phyloP scores from a whole-genome alignment of 2,329 filamentous ascomycete genomes.

The Nigrospora osmanthi region DNA sequence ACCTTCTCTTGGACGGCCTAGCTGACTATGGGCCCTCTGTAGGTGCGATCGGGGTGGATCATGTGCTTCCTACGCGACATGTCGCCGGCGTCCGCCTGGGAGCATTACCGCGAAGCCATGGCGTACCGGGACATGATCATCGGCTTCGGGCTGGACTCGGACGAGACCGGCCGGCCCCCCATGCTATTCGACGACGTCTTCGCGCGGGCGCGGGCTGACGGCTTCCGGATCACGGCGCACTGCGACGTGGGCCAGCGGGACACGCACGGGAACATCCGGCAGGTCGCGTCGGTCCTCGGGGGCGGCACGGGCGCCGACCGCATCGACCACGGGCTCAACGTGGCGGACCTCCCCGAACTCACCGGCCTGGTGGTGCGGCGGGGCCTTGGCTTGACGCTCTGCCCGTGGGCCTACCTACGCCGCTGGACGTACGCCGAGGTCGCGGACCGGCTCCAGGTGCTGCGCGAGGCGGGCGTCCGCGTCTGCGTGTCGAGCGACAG shows the following conservation, averaged over 20 bases:
- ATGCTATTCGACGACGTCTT: conserved; percentile 5
- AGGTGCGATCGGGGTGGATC: background rate
- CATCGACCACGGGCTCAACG: conserved; percentile 34
- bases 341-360: conserved; percentile 22
- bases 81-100: background rate
- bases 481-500: conserved; percentile 59
- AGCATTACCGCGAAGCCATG: background rate
- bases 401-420: conserved; percentile 16
- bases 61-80: conserved; percentile 4
- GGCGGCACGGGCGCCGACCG: conserved; percentile 17
- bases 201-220: conserved; percentile 1
- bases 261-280: conserved; percentile 4
- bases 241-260: conserved; percentile 6
- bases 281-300: conserved; percentile 1
- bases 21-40: background rate
- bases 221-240: conserved; percentile 7
- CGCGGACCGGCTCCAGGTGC: background rate
- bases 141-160: conserved; percentile 4
- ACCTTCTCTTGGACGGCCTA: too few relatives aligned
- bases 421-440: background rate
- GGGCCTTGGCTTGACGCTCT: conserved; percentile 31
- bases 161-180: conserved; percentile 3
- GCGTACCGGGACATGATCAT: conserved; percentile 1
- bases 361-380: conserved; percentile 20
- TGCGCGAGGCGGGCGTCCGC: background rate